Base-by-base conservation (phyloP, 768 basidiomycete species). In the Daedalea quercina region DNA sequence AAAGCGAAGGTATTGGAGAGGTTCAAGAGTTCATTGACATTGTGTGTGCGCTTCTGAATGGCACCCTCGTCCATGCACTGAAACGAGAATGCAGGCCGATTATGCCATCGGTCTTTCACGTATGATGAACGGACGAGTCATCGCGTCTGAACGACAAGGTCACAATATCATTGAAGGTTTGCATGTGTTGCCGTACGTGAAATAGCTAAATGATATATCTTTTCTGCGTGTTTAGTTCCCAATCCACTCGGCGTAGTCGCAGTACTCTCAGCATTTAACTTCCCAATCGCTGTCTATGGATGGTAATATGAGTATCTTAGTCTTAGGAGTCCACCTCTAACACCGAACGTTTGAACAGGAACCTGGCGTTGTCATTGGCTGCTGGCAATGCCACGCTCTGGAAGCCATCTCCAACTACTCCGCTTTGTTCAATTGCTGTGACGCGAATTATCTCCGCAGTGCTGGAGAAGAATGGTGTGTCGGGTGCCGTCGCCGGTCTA, bases 21-120 rank as follows among this genome's bases (percentile, higher is more conserved):
- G 92, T 97, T 12, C 91, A 94, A 65, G 93, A 95, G 70, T 92
- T 94, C 62, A 80, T 96, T 54, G 94, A 96, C 64, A 91, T 95
- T 57, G 91, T 96, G 66, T 64, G 88, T 15, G 15, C 4, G 17
- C n/a, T 7, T 49, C 22, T 43, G 44, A 34, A n/a, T n/a, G n/a
- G 24, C 20, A 31, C 6, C 24, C 12, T 43, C 33, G 20, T 15
- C 22, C n/a, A 41, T 34, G 34, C 25, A 15, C 35, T 35, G 8
- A 26, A 35, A 37, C 20, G 25, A 23, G 17, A 28, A 25, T 12
- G 6, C 50, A 94, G 93, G 94, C 92, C 59, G 94, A 96, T 68
- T 95, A 93, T 69, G 94, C 82, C n/a, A 83, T 91, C 19, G 94
- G 94, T 13, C 72, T 96, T 40, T 94, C 92, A 15, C 79, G 93